Conservation (phyloP, 192 early-diverging fungal species). For the Thamnidium elegans region DNA sequence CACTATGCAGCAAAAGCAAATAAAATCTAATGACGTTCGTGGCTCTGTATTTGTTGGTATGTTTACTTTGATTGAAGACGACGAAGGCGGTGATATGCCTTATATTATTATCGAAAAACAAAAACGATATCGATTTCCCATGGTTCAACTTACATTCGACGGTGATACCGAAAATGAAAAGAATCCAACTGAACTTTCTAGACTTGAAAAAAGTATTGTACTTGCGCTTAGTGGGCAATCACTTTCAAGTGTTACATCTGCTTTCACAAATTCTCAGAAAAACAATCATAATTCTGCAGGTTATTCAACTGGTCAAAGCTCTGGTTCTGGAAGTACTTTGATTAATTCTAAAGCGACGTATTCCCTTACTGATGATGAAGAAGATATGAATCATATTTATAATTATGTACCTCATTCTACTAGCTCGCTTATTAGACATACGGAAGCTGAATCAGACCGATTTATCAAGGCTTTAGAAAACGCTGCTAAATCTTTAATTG, state of each 20-base stretch:
- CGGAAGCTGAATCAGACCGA: neutral
- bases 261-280: too few species aligned
- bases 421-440: too few species aligned
- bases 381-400: too few species aligned
- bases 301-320: too few species aligned
- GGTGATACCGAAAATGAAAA: constrained; percentile 9
- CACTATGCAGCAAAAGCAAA: neutral
- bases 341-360: too few species aligned
- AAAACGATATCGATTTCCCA: constrained; percentile 23
- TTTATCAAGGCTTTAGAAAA: constrained; percentile 14
- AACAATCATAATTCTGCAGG: too few species aligned
- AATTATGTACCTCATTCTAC: too few species aligned
- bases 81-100: neutral
- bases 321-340: too few species aligned
- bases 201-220: constrained; percentile 7
- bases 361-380: too few species aligned
- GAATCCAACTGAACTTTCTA: constrained; percentile 1
- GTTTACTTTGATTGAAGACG: constrained; percentile 20
- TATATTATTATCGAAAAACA: constrained; percentile 19
- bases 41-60: constrained; percentile 24
- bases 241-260: constrained; percentile 4
- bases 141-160: constrained; percentile 20
- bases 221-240: constrained; percentile 4
- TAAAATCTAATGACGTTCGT: neutral
- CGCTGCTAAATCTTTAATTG: constrained; percentile 14